Percentiles rank a stretch among this genome's conserved stretches.
These are phyloP conservation scores for Sugiyamaella castrensis DNA, from an alignment of 1,139 yeast species.

Conservation along the genomic window DNA sequence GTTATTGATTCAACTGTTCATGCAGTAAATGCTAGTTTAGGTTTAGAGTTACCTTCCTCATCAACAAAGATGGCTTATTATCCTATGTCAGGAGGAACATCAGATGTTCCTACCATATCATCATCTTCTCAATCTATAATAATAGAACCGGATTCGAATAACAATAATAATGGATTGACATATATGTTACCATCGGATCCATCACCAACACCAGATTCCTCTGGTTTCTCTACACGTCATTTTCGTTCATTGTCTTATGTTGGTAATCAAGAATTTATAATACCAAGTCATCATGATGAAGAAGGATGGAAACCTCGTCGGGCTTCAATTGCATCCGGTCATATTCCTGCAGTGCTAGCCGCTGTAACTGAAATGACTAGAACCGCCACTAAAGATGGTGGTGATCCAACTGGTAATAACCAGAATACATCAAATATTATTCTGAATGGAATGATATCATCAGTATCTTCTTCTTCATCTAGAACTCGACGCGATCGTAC, in stretches of 20 bases:
- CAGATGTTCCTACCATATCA: not conserved
- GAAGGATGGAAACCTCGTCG: slow-evolving; percentile 31
- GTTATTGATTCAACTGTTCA: slow-evolving; percentile 57
- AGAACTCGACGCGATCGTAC: slow-evolving; percentile 16
- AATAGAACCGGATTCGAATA: not conserved
- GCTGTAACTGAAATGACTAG: slow-evolving; percentile 27
- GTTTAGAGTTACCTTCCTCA: slow-evolving; percentile 46
- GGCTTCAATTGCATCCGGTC: slow-evolving; percentile 35
- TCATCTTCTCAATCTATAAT: not conserved
- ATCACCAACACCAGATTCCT: slow-evolving; percentile 5
- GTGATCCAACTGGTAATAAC: not conserved
- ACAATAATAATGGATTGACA: not conserved
- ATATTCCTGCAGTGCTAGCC: slow-evolving; percentile 29
- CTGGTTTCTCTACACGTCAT: slow-evolving; percentile 16
- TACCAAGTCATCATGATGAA: slow-evolving; percentile 9
- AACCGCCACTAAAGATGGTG: not conserved
- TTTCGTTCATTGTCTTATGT: slow-evolving; percentile 24
- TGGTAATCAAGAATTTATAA: slow-evolving; percentile 16
- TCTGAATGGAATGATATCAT: not conserved
- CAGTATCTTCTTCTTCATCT: not conserved
- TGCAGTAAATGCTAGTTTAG: slow-evolving; percentile 54
- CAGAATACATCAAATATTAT: slow-evolving; percentile 1
- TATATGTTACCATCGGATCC: not conserved
- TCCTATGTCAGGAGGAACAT: not conserved
- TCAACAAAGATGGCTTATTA: too few species aligned